A percentile compares a stretch with the other conserved stretches of the same genome.
These are phyloP conservation scores for Ambrosia trifida DNA, from an alignment of 129 eudicot species.

Conservation along the genomic window DNA sequence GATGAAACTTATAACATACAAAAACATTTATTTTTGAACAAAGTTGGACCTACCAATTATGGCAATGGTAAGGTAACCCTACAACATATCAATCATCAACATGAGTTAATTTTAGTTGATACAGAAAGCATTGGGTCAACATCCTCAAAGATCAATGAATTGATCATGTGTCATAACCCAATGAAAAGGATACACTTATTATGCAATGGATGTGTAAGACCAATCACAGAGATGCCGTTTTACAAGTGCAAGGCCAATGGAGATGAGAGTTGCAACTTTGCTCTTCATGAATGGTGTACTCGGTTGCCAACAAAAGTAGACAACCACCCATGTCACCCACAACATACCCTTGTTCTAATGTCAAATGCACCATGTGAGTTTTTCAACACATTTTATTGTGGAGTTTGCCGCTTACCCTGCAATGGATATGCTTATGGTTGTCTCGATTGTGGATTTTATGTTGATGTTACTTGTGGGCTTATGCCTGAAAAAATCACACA, in stretches of 20 bases:
- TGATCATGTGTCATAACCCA: neutral
- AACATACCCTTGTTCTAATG: neutral
- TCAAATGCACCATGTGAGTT: neutral
- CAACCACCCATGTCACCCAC: too few relatives aligned
- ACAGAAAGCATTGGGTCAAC: neutral
- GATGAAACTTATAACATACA: neutral
- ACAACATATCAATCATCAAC: neutral
- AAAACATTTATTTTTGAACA: constrained; percentile 7
- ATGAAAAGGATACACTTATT: neutral
- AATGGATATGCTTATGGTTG: neutral
- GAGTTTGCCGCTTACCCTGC: neutral
- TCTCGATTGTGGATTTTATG: neutral
- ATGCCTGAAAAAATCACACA: constrained; percentile 9
- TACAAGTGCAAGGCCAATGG: neutral
- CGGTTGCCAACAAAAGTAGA: too few relatives aligned
- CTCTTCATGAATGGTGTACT: too few relatives aligned
- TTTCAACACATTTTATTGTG: neutral
- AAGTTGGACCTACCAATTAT: neutral
- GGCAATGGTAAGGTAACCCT: neutral
- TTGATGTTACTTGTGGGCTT: neutral
- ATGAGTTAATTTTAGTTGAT: neutral
- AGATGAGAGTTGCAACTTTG: too few relatives aligned
- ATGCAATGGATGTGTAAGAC: constrained; percentile 26
- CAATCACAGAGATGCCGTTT: constrained; percentile 17
- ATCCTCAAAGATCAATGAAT: neutral